Base-by-base conservation (phyloP, 257 asterid genomes). In the Lycium barbarum region DNA sequence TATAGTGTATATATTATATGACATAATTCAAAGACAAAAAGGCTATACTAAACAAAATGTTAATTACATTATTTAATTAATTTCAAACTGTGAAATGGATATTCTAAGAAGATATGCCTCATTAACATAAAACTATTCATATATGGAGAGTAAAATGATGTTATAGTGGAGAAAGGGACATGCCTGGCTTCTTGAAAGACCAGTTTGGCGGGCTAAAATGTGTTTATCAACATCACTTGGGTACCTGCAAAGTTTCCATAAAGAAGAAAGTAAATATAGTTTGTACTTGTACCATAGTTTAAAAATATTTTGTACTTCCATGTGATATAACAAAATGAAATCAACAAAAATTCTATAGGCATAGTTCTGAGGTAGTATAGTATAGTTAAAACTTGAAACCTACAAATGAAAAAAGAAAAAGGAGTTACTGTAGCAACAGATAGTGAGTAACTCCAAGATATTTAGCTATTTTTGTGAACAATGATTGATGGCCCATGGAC, bases 161-260 rank as follows among this genome's bases (percentile, higher is more conserved):
- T 49, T 20, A 7, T 53, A 36, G 36, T 6, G 53, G 57, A 87
- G 92, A 90, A 87, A 87, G 63, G 47, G 91, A 92, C 95, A 79
- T 84, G 92, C 99, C 98, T 96, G 99, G 90, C 98, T 93, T 93
- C 98, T 94, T 36, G 99, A 96, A 65, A 96, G 98, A 47, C 99
- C 98, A 18, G 99, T 96, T 92, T 94, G 98, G 88, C 98, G 97
- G 84, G 99, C 95, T 86, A 96, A 89, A 82, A 96, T 92, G 88
- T 96, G 99, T 86, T 96, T 96, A 92, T 96, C 99, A 3, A 94
- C 98, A 90, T 93, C 99, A 87, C 98, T 94, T n/a, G 99, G 99
- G 83, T 96, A 96, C 96, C 99, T 96, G 94, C 90, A 86, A 80
- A 33, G 47, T 11, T 33, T 20, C 80, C 82, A 53, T 58, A 49